Evolutionary conservation across 495 filamentous ascomycete species (phyloP).

Genomic region (Penicillium cataractarum): DNA sequence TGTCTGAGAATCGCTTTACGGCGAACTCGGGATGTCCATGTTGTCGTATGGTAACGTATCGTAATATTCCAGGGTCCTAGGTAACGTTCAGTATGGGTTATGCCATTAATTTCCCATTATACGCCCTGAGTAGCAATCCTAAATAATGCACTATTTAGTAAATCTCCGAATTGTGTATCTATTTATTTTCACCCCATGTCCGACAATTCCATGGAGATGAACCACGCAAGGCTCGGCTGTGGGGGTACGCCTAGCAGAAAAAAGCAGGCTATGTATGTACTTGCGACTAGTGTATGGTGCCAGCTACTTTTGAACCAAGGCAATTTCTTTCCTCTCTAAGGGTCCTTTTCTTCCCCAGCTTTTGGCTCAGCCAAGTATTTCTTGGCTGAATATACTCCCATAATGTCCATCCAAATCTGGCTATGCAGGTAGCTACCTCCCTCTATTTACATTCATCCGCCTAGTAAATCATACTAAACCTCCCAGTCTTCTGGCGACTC

Average conservation of each 20-base stretch:
- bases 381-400: neutral
- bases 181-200: no score
- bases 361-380: neutral
- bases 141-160: no score
- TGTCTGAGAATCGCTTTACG: no score
- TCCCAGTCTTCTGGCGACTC: neutral
- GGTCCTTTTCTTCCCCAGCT: neutral
- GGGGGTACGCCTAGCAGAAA: no score
- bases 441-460: neutral
- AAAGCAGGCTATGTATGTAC: neutral
- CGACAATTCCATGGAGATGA: no score
- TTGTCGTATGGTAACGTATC: neutral
- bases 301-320: neutral
- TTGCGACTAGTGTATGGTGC: neutral
- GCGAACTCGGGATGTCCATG: no score
- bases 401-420: neutral
- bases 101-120: no score
- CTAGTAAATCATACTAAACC: slow-evolving; percentile 1
- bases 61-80: no score
- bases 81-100: no score
- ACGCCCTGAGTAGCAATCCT: no score
- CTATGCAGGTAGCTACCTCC: neutral
- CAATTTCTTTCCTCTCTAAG: neutral
- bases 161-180: no score
- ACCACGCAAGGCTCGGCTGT: no score